A percentile compares a stretch with the other conserved stretches of the same genome.
phyloP scores from a whole-genome alignment of 805 yeast genomes.

The Wickerhamiella sorbophila region DNA sequence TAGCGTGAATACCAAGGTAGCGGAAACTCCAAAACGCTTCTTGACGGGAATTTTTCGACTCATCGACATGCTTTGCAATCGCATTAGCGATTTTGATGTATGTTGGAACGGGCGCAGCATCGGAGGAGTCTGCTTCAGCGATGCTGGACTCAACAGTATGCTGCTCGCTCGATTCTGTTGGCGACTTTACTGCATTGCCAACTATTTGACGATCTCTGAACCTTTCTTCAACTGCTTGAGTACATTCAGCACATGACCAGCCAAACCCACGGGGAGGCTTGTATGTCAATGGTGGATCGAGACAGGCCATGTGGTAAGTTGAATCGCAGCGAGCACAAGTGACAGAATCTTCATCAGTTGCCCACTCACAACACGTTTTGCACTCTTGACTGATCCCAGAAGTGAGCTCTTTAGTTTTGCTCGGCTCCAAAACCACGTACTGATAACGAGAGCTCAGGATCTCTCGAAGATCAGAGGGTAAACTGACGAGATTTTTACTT shows the following conservation, averaged over 20 bases:
- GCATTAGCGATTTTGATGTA: background rate
- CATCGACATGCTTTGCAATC: background rate
- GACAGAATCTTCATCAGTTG: constrained; percentile 55
- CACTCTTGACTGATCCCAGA: constrained; percentile 53
- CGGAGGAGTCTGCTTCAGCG: background rate
- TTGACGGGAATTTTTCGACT: background rate
- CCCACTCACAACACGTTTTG: constrained; percentile 74
- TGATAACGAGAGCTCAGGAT: constrained; percentile 56
- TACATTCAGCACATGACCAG: constrained; percentile 78
- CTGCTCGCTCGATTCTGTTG: background rate
- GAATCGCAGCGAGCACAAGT: constrained; percentile 65
- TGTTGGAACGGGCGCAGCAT: background rate
- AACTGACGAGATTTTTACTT: constrained; percentile 40
- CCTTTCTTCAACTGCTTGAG: background rate
- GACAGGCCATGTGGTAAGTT: constrained; percentile 65
- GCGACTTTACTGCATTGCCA: background rate
- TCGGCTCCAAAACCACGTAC: constrained; percentile 61
- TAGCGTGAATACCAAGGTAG: constrained; percentile 62
- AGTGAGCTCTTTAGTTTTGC: constrained; percentile 43
- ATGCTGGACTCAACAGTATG: background rate
- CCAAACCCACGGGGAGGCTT: constrained; percentile 81
- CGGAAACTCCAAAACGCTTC: constrained; percentile 53
- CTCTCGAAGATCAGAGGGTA: constrained; percentile 43
- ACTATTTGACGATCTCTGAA: background rate
- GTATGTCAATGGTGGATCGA: constrained; percentile 66